A percentile compares a stretch with the other conserved stretches of the same genome.
These are phyloP conservation scores for Cryptosporidium bovis DNA, from an alignment of 169 alveolate genomes.

Conservation along the genomic window DNA sequence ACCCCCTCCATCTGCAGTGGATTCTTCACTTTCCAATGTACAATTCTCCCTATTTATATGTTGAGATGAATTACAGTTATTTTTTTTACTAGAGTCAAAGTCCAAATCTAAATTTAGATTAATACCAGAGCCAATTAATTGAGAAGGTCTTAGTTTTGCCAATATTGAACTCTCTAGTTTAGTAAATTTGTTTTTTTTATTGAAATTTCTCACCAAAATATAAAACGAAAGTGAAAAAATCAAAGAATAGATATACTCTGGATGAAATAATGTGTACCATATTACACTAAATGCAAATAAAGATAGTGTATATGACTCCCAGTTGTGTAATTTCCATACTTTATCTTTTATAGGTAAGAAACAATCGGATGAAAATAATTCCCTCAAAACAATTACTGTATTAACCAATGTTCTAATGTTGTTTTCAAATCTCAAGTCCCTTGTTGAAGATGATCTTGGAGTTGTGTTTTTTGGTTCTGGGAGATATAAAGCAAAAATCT, in stretches of 20 bases:
- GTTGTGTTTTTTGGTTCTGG: constrained; percentile 28
- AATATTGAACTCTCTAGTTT: constrained; percentile 6
- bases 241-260: constrained; percentile 18
- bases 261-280: constrained; percentile 38
- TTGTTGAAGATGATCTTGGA: neutral
- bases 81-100: too few species aligned
- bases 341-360: neutral
- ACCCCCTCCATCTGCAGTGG: neutral
- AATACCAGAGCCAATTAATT: neutral
- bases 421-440: constrained; percentile 4
- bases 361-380: constrained; percentile 26
- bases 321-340: constrained; percentile 6
- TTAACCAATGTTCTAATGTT: constrained; percentile 13
- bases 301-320: constrained; percentile 39
- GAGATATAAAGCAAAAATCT: constrained; percentile 59
- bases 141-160: neutral
- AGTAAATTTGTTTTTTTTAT: constrained; percentile 9
- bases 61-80: too few species aligned
- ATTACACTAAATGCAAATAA: constrained; percentile 21
- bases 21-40: too few species aligned
- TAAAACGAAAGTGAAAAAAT: neutral
- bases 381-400: constrained; percentile 26
- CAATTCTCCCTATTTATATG: too few species aligned
- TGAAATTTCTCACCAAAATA: constrained; percentile 1
- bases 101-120: too few species aligned